These are phyloP conservation scores for Caulochytrium protostelioides DNA, from an alignment of 371 early-diverging fungal genomes.

Conservation along the genomic window DNA sequence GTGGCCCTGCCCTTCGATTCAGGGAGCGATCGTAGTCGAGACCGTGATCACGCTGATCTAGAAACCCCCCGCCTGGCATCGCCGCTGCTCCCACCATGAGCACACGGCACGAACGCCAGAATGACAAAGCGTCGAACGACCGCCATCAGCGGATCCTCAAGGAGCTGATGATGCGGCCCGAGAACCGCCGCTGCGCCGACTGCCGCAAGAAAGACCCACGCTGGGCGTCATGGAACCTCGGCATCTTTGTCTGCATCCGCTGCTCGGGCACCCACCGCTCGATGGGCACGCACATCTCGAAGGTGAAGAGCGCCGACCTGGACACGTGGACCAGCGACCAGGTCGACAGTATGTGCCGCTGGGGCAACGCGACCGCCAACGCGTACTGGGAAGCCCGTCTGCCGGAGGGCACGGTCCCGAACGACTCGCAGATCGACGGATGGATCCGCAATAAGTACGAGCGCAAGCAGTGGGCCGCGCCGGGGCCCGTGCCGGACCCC, in stretches of 20 bases:
- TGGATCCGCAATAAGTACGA: conserved; percentile 90
- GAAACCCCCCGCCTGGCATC: no score
- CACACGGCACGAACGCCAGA: conserved; percentile 46
- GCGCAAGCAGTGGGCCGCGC: conserved; percentile 48
- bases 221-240: conserved; percentile 84
- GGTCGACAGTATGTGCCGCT: conserved; percentile 54
- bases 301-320: conserved; percentile 75
- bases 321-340: conserved; percentile 87
- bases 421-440: conserved; percentile 56
- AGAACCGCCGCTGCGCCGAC: conserved; percentile 57
- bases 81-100: no score
- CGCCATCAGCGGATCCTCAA: conserved; percentile 43
- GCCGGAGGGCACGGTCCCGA: conserved; percentile 23
- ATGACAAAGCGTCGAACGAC: conserved; percentile 48
- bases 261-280: conserved; percentile 79
- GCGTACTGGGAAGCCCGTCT: conserved; percentile 20
- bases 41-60: no score
- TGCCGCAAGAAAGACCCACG: conserved; percentile 74
- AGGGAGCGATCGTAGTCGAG: no score
- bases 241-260: conserved; percentile 79
- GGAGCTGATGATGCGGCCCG: conserved; percentile 41
- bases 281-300: conserved; percentile 80
- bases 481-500: conserved; percentile 50
- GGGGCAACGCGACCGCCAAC: conserved; percentile 75
- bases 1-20: no score